These are phyloP conservation scores for Pseudozyma tsukubaensis DNA, from an alignment of 1,284 basidiomycete genomes.

Conservation along the genomic window DNA sequence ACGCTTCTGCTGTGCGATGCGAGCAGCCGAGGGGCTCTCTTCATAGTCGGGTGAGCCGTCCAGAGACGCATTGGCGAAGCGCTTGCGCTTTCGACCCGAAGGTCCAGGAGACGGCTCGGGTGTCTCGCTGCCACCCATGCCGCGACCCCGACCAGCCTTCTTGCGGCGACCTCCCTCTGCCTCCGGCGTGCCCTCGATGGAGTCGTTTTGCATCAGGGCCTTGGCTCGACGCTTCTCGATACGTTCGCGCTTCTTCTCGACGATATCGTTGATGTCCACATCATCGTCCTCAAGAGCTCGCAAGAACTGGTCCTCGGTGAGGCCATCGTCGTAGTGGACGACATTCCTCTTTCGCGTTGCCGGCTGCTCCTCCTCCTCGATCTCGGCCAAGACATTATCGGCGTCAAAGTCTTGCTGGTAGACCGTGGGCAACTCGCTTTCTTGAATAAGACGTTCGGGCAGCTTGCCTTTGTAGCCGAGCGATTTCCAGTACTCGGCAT, in stretches of 20 bases:
- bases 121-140: conserved; percentile 42
- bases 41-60: conserved; percentile 49
- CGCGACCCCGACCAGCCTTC: conserved; percentile 46
- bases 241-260: conserved; percentile 67
- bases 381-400: conserved; percentile 48
- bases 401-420: conserved; percentile 79
- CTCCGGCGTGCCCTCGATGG: conserved; percentile 58
- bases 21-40: conserved; percentile 35
- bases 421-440: conserved; percentile 91
- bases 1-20: conserved; percentile 72
- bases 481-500: conserved; percentile 78
- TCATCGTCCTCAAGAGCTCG: conserved; percentile 86
- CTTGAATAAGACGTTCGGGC: conserved; percentile 82
- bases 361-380: conserved; percentile 73
- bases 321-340: conserved; percentile 93
- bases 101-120: conserved; percentile 57
- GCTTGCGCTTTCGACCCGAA: conserved; percentile 62
- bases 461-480: conserved; percentile 75
- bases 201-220: conserved; percentile 47
- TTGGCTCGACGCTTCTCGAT: conserved; percentile 64
- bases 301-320: conserved; percentile 86
- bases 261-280: conserved; percentile 74
- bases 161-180: conserved; percentile 41
- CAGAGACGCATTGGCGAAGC: conserved; percentile 44
- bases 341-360: conserved; percentile 86